These are phyloP conservation scores for Candida jianshihensis DNA, from an alignment of 805 yeast genomes.

Conservation along the genomic window DNA sequence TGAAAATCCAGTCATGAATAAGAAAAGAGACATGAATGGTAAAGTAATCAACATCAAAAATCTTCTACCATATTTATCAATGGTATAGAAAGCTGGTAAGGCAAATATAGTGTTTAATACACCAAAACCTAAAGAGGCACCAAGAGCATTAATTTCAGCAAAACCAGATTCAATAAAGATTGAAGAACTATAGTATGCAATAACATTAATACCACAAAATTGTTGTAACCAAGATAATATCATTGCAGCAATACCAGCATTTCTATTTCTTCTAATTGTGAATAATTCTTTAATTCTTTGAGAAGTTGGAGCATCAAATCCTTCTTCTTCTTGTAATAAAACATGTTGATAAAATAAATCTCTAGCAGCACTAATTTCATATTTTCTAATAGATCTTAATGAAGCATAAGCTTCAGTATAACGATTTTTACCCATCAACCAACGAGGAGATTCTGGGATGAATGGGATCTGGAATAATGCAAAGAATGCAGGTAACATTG, in stretches of 20 bases:
- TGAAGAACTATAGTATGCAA: slow-evolving; percentile 77
- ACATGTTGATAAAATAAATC: slow-evolving; percentile 66
- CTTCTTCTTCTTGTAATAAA: slow-evolving; percentile 53
- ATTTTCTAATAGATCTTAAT: slow-evolving; percentile 40
- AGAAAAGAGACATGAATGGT: slow-evolving; percentile 57
- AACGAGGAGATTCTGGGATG: slow-evolving; percentile 71
- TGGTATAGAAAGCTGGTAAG: slow-evolving; percentile 73
- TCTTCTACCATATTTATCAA: slow-evolving; percentile 74
- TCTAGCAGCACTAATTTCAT: slow-evolving; percentile 57
- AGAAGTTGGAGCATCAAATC: slow-evolving; percentile 39
- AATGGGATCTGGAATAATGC: slow-evolving; percentile 56
- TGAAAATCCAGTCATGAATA: slow-evolving; percentile 60
- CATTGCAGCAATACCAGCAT: slow-evolving; percentile 74
- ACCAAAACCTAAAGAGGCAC: slow-evolving; percentile 87
- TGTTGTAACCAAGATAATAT: slow-evolving; percentile 78
- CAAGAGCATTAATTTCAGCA: slow-evolving; percentile 51
- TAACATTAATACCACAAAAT: slow-evolving; percentile 84
- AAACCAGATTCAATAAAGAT: slow-evolving; percentile 68
- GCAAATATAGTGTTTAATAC: slow-evolving; percentile 76
- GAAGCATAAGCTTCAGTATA: slow-evolving; percentile 53
- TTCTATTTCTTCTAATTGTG: slow-evolving; percentile 72
- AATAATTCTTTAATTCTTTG: slow-evolving; percentile 51
- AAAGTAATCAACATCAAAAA: slow-evolving; percentile 48
- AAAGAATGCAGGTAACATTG: slow-evolving; percentile 57
- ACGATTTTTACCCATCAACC: slow-evolving; percentile 68